A percentile compares a stretch with the other conserved stretches of the same genome.
Conservation (phyloP, 2,329 filamentous ascomycete genomes). For the Parastagonospora avenae region DNA sequence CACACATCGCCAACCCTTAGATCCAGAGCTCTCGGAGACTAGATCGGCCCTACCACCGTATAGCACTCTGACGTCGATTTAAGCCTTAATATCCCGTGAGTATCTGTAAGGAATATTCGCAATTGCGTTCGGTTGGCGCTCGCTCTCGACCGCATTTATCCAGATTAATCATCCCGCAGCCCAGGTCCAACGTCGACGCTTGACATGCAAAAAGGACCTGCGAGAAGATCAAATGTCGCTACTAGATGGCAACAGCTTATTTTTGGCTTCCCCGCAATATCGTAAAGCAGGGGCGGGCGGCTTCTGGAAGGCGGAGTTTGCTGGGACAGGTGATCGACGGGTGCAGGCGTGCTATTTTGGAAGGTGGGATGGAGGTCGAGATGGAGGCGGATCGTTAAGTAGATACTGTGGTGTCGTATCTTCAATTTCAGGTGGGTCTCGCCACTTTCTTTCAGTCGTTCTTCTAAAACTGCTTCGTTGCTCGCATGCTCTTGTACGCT, state of each 20-base stretch:
- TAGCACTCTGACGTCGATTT: conserved; percentile 24
- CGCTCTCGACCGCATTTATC: conserved; percentile 20
- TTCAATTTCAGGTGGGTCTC: conserved; percentile 3
- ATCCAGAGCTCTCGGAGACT: conserved; percentile 1
- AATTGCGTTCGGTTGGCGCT: conserved; percentile 6
- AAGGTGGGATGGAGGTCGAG: background rate
- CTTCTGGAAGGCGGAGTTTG: conserved; percentile 13
- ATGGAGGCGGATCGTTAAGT: conserved; percentile 3
- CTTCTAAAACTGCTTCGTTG: background rate
- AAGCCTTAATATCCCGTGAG: conserved; percentile 20
- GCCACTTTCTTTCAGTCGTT: background rate
- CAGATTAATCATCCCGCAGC: conserved; percentile 20
- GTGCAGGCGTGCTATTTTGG: background rate
- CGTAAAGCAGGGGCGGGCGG: conserved; percentile 2
- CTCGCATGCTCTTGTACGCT: background rate
- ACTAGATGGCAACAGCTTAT: conserved; percentile 5
- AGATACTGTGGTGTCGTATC: conserved; percentile 4
- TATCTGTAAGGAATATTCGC: conserved; percentile 1
- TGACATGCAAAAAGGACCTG: background rate
- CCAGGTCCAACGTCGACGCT: conserved; percentile 3
- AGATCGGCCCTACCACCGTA: conserved; percentile 18
- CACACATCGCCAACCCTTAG: background rate
- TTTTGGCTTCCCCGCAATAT: conserved; percentile 19
- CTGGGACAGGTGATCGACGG: conserved; percentile 8
- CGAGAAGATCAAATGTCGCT: conserved; percentile 1